Conservation (phyloP, 306 rosid species). For the Cucumis hystrix region DNA sequence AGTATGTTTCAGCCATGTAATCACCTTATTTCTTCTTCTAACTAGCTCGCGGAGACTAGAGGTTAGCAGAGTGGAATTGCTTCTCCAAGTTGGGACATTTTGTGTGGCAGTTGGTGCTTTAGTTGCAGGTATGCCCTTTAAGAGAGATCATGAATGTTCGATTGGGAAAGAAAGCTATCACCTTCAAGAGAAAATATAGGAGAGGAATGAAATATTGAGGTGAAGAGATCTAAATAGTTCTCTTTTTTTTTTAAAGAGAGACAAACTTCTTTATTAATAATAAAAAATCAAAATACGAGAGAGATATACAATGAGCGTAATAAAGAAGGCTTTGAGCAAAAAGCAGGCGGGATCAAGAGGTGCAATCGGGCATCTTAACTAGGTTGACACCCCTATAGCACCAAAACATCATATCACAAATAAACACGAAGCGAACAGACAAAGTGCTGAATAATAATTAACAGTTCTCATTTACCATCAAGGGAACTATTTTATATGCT, state of each 20-base stretch:
- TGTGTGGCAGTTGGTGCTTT: slow-evolving; percentile 86
- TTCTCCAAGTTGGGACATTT: slow-evolving; percentile 97
- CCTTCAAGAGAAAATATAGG: not conserved
- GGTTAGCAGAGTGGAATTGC: slow-evolving; percentile 95
- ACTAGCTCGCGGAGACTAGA: slow-evolving; percentile 92
- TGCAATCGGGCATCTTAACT: no score
- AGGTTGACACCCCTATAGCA: no score
- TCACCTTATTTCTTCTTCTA: slow-evolving; percentile 2
- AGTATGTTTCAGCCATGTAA: not conserved
- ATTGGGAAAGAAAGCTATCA: not conserved
- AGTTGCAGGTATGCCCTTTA: slow-evolving; percentile 54
- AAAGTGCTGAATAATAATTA: no score
- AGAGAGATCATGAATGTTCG: not conserved
- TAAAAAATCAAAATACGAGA: no score
- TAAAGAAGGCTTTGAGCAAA: no score
- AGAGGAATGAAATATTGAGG: not conserved
- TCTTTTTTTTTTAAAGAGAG: not conserved
- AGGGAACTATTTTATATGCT: not conserved
- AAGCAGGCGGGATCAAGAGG: no score
- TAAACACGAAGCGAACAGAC: no score
- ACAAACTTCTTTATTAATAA: no score
- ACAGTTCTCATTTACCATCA: not conserved
- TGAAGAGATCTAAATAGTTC: not conserved
- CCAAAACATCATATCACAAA: no score
- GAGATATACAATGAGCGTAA: no score